A percentile compares a stretch with the other conserved stretches of the same genome.
Evolutionary conservation across 306 rosid genomes (phyloP).

Genomic region (Cucurbita moschata): DNA sequence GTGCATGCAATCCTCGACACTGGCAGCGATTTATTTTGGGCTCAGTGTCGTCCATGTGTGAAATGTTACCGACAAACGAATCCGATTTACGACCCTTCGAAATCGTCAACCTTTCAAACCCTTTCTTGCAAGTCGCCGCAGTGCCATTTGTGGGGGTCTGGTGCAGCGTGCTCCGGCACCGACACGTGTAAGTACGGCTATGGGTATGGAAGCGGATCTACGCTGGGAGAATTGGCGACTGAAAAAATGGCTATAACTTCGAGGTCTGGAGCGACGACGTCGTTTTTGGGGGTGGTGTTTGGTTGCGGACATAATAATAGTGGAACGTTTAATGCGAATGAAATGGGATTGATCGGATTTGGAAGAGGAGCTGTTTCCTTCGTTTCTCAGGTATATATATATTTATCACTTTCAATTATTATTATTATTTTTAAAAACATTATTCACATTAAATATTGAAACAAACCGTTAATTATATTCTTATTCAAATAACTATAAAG

Average conservation of each 20-base stretch:
- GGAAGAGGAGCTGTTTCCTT: constrained; percentile 27
- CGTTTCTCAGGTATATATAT: constrained; percentile 14
- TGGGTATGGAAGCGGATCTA: constrained; percentile 12
- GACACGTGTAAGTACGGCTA: constrained; percentile 11
- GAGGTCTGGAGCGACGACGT: not conserved
- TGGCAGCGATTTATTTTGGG: constrained; percentile 43
- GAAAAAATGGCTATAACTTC: constrained; percentile 35
- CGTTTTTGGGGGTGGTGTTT: constrained; percentile 10
- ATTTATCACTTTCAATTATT: no score
- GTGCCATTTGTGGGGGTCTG: not conserved
- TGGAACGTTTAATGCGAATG: not conserved
- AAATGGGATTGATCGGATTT: constrained; percentile 43
- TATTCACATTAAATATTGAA: no score
- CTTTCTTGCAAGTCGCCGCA: constrained; percentile 1
- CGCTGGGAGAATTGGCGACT: constrained; percentile 19
- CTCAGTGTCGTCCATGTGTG: constrained; percentile 40
- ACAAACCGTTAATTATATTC: no score
- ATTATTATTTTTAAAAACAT: no score
- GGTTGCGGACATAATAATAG: constrained; percentile 29
- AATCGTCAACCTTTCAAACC: constrained; percentile 13
- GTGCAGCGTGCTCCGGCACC: not conserved
- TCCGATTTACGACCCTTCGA: constrained; percentile 25
- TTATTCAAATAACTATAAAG: no score
- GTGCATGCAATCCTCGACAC: constrained; percentile 32
- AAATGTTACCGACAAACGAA: constrained; percentile 21